Evolutionary conservation across 2,329 filamentous ascomycete species (phyloP), one percentile per base, ranked within the genome.

Genomic region (Sporothrix schenckii): DNA sequence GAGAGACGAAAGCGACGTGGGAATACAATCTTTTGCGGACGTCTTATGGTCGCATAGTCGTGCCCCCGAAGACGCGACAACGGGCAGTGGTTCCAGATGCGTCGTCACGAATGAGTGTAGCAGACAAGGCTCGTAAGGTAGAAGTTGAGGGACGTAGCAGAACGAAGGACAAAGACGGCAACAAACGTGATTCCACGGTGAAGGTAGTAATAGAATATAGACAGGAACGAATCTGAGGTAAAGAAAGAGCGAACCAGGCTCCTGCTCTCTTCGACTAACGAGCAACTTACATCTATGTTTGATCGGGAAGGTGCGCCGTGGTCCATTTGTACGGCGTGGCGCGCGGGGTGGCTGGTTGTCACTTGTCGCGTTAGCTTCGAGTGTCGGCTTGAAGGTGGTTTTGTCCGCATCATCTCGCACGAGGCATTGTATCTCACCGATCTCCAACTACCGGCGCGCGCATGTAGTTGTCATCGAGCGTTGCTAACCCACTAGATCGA

Each of bases 261-360:
- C 19, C 56, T 44, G 34, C n/a, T 39, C 5, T 61, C 56, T 30
- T n/a, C 14, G 21, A 4, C 30, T 27, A 52, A 19, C n/a, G 21
- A 60, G 14, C 24, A 60, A 70, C 69, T 70, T 49, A 70, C 69
- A 47, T 70, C 61, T 41, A 21, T 49, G 10, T 41, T 53, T 11
- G 52, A 34, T 44, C n/a, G 24, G 44, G 53, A 39, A 61, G 61
- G 44, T 49, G 54, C 69, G n/a, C 41, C 53, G 63, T 41, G 63
- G 7, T 61, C 61, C 61, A 70, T 67, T 24, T 53, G 54, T 63
- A 39, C 58, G 24, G 39, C n/a, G 39, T 47, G 21, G n/a, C 41
- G 4, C 54, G 54, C 11, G 39, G 54, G 27, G 30, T 16, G 27
- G 54, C 16, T 5, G 58, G 21, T 39, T 21, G n/a, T 63, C 58